Conservation (phyloP, 345 rosid species). For the Eucalyptus coolabah region DNA sequence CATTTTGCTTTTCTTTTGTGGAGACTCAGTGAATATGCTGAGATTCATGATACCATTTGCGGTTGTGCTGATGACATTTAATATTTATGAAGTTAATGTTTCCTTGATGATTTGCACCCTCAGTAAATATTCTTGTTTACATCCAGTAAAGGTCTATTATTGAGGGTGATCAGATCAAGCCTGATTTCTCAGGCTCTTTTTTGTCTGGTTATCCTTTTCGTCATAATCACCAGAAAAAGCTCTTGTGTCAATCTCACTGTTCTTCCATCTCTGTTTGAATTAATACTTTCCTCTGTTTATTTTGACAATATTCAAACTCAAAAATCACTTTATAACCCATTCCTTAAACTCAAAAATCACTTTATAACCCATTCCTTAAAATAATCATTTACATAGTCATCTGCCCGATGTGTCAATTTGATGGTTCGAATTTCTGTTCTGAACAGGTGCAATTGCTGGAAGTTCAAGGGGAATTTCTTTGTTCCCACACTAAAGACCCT, state of each 20-base stretch:
- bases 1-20: neutral
- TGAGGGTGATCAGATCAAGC: neutral
- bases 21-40: neutral
- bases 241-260: neutral
- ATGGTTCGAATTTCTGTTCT: constrained; percentile 46
- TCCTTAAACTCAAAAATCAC: neutral
- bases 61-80: neutral
- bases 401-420: constrained; percentile 39
- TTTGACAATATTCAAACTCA: neutral
- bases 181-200: neutral
- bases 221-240: neutral
- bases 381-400: neutral
- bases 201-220: neutral
- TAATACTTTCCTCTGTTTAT: neutral
- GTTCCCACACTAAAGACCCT: constrained; percentile 35
- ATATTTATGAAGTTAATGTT: neutral
- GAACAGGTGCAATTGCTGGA: constrained; percentile 55
- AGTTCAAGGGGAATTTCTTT: constrained; percentile 55
- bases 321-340: neutral
- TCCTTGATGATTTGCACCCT: neutral
- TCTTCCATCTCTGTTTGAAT: neutral
- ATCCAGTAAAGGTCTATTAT: neutral
- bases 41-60: neutral
- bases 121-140: neutral
- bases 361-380: neutral